Evolutionary conservation across 1,284 basidiomycete genomes (phyloP).

Genomic region (Phellinidium pouzarii): DNA sequence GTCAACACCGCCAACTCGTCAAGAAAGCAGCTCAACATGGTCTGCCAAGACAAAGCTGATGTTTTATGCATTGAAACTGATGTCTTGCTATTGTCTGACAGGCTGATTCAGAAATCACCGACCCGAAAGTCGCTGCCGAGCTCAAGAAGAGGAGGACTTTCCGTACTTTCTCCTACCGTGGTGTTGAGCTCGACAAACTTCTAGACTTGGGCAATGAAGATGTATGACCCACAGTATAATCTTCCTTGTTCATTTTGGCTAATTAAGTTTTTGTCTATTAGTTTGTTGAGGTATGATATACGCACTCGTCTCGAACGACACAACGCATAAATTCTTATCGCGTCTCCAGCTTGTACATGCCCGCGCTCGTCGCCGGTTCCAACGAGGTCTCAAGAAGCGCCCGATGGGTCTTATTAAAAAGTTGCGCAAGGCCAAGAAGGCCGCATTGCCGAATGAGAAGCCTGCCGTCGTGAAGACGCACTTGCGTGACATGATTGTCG

Average conservation of each 20-base stretch:
- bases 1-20: conserved; percentile 29
- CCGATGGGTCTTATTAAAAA: conserved; percentile 99
- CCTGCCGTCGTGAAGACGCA: conserved; percentile 98
- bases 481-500: conserved; percentile 99
- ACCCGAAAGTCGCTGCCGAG: conserved; percentile 84
- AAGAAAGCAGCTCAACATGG: conserved; percentile 16
- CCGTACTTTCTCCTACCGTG: conserved; percentile 98
- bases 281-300: conserved; percentile 66
- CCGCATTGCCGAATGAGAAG: conserved; percentile 97
- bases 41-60: conserved; percentile 15
- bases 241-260: not conserved
- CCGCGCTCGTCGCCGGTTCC: conserved; percentile 97
- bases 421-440: conserved; percentile 98
- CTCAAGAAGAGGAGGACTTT: conserved; percentile 98
- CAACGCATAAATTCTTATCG: conserved; percentile 29
- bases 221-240: conserved; percentile 41
- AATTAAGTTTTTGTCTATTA: conserved; percentile 26
- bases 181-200: conserved; percentile 95
- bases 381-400: conserved; percentile 96
- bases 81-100: conserved; percentile 25
- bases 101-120: conserved; percentile 79
- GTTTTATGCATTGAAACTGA: conserved; percentile 22
- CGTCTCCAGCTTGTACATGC: conserved; percentile 86
- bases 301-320: not conserved
- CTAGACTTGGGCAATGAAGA: conserved; percentile 95